Evolutionary conservation across 2,329 filamentous ascomycete genomes (phyloP), one percentile per base, ranked within the genome.

Genomic region (Escovopsis sp.): DNA sequence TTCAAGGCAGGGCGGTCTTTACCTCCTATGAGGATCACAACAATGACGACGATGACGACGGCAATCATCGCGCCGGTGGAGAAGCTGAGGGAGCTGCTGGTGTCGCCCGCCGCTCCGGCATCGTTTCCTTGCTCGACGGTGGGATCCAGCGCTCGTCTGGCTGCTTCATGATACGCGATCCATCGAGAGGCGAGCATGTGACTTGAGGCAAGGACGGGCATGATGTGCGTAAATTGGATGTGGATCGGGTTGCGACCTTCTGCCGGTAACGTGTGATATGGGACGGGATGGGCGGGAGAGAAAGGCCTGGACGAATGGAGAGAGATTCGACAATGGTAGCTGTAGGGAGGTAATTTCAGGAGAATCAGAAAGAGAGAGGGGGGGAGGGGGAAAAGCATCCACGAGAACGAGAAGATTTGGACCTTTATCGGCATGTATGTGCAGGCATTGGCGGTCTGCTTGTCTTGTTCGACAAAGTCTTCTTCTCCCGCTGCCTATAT

Each of bases 31-130:
- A 87, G 64, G 31, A 76, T 71, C 8, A 84, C 76, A 11, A 73
- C 57, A 9, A 75, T 74, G 5, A 86, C 81, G 4, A 86, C 73
- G 11, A 84, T 68, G 43, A 85, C 77, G 50, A 91, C 86, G 38
- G 82, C 83, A 44, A 84, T 70, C 52, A 87, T 65, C 12, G 72
- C 84, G 15, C 79, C 81, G 32, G 68, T 75, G 2, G 81, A 84
- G 16, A 91, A 61, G 32, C 67, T 67, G 49, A 82, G 70, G 13
- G 71, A 74, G 46, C 54, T 57, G 6, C 74, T 72, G 16, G 68
- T 73, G 13, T 68, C 60, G 14, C 84, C 83, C 32, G 74, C 71
- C 13, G 83, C 82, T 20, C 84, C 84, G 13, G 69, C 72, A 30
- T 72, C 72, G 46, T 63, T 66, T 45, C 74, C 70, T 41, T 66